Percentiles rank a stretch among this genome's conserved stretches.
These are phyloP conservation scores for Fusarium palustre DNA, from an alignment of 2,329 filamentous ascomycete species.

Conservation along the genomic window DNA sequence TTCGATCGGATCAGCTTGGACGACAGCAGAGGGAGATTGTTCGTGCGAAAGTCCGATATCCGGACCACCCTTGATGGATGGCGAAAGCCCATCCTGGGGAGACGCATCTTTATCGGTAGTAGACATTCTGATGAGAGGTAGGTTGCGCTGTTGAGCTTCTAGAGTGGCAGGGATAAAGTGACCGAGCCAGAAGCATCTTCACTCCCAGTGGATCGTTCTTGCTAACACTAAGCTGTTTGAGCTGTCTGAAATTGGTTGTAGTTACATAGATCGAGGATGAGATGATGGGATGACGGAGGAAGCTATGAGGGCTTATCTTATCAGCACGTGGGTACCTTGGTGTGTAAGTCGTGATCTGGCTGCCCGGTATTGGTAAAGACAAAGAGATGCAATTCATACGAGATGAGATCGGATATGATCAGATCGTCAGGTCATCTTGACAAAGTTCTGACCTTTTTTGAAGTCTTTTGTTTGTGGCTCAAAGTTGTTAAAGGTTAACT, in stretches of 20 bases:
- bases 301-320: conserved; percentile 47
- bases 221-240: conserved; percentile 14
- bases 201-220: conserved; percentile 3
- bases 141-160: conserved; percentile 8
- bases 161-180: conserved; percentile 27
- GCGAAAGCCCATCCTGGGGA: conserved; percentile 27
- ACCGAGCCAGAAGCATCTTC: conserved; percentile 42
- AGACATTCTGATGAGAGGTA: conserved; percentile 37
- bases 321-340: conserved; percentile 46
- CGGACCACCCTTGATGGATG: conserved; percentile 29
- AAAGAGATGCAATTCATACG: neutral
- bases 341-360: neutral
- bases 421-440: neutral
- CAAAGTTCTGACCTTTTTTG: neutral
- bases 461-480: conserved; percentile 10
- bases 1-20: conserved; percentile 29
- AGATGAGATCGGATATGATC: neutral
- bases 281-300: conserved; percentile 41
- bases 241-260: conserved; percentile 24
- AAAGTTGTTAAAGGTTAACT: conserved; percentile 13
- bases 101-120: conserved; percentile 44
- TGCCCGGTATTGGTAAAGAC: neutral
- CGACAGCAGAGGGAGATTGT: conserved; percentile 17
- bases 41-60: conserved; percentile 30
- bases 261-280: neutral